These are phyloP conservation scores for Apocynum venetum DNA, from an alignment of 257 asterid genomes.

Conservation along the genomic window DNA sequence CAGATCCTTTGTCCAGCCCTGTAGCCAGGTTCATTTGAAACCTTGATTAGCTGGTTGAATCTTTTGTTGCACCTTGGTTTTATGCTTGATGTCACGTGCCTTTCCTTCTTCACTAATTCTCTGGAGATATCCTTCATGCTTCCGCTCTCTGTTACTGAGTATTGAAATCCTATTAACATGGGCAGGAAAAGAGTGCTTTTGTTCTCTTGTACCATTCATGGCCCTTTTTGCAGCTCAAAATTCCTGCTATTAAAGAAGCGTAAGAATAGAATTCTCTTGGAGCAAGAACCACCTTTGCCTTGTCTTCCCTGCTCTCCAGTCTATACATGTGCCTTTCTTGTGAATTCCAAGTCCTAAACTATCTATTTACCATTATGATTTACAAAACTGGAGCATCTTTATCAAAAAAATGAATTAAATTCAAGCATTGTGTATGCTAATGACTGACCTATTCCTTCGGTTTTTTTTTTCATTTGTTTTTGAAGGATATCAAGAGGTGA, in stretches of 20 bases:
- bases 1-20: neutral
- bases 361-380: neutral
- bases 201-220: neutral
- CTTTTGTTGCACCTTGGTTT: too few relatives aligned
- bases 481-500: slow-evolving; percentile 87
- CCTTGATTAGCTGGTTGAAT: neutral
- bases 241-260: neutral
- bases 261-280: neutral
- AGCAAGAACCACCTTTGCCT: neutral
- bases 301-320: too few relatives aligned
- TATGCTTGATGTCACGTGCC: too few relatives aligned
- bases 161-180: neutral
- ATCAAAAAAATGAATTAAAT: neutral
- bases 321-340: too few relatives aligned
- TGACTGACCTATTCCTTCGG: neutral
- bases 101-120: neutral
- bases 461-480: neutral
- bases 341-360: neutral
- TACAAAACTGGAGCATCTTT: neutral
- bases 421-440: too few relatives aligned
- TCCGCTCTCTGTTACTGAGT: neutral
- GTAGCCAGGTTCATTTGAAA: neutral
- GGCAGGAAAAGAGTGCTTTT: neutral
- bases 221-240: neutral
- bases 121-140: too few relatives aligned